A percentile compares a stretch with the other conserved stretches of the same genome.
Conservation (phyloP, 805 yeast species). For the Schizosaccharomyces octosporus region DNA sequence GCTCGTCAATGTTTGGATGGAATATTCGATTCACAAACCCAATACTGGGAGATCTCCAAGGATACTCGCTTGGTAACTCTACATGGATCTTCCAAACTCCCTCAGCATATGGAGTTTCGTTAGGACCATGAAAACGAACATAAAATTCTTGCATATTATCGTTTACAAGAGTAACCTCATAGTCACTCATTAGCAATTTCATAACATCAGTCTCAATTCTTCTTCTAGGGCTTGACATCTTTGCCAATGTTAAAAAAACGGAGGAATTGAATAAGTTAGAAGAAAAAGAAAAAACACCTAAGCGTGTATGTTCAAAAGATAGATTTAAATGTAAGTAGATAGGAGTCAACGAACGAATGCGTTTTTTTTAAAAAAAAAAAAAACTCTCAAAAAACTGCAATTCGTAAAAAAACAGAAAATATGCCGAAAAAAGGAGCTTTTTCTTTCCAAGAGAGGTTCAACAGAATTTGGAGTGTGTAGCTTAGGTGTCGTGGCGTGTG, state of each 20-base stretch:
- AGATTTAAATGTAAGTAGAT: too few species aligned
- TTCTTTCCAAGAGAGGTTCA: too few species aligned
- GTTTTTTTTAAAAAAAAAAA: too few species aligned
- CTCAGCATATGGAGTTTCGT: constrained; percentile 54
- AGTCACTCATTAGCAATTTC: constrained; percentile 84
- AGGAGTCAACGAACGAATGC: too few species aligned
- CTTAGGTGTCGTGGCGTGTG: too few species aligned
- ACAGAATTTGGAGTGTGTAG: too few species aligned
- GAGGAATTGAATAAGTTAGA: too few species aligned
- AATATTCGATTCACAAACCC: constrained; percentile 78
- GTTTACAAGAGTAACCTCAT: constrained; percentile 58
- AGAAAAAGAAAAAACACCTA: too few species aligned
- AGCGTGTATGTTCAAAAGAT: too few species aligned
- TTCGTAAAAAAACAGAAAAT: too few species aligned
- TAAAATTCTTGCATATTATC: constrained; percentile 70
- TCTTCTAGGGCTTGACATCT: constrained; percentile 19
- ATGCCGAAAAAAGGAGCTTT: too few species aligned
- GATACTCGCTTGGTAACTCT: constrained; percentile 84
- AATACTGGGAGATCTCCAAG: constrained; percentile 84
- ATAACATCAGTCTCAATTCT: constrained; percentile 86
- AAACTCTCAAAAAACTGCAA: too few species aligned
- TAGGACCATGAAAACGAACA: constrained; percentile 70
- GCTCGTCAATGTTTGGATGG: constrained; percentile 88
- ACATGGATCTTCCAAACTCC: constrained; percentile 83
- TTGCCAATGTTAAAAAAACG: not conserved